Conservation (phyloP, 2,329 filamentous ascomycete genomes). For the Sclerotiophoma versabilis region DNA sequence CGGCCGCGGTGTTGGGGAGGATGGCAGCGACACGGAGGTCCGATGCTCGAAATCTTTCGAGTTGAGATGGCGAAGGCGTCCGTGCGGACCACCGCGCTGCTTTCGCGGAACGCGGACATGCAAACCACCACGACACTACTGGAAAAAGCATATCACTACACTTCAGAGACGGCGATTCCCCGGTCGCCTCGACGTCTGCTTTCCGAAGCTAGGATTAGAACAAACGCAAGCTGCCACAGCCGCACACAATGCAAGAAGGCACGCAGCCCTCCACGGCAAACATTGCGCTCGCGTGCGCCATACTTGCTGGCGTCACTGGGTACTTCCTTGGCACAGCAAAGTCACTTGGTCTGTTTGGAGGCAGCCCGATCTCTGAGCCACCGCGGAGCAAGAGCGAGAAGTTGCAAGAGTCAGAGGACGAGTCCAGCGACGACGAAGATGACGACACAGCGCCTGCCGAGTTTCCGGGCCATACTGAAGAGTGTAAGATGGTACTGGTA, state of each 20-base stretch:
- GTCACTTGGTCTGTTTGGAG: conserved; percentile 74
- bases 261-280: conserved; percentile 62
- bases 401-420: conserved; percentile 36
- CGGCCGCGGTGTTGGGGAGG: conserved; percentile 23
- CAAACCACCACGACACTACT: neutral
- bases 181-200: neutral
- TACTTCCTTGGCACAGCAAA: conserved; percentile 74
- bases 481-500: conserved; percentile 93
- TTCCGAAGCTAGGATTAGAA: neutral
- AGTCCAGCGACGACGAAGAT: conserved; percentile 37
- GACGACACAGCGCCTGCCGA: conserved; percentile 47
- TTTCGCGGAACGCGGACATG: neutral
- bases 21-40: conserved; percentile 31
- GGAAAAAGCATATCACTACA: neutral
- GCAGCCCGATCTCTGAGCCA: conserved; percentile 54
- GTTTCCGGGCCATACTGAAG: conserved; percentile 67
- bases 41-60: conserved; percentile 24
- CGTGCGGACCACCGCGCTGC: conserved; percentile 2
- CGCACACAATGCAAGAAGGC: conserved; percentile 43
- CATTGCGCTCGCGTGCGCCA: conserved; percentile 74
- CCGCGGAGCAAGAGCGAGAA: conserved; percentile 20
- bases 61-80: conserved; percentile 18
- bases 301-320: conserved; percentile 76
- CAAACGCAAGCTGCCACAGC: too few relatives aligned
- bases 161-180: neutral